A percentile compares a stretch with the other conserved stretches of the same genome.
phyloP scores from a whole-genome alignment of 805 yeast genomes.

The Zygoascus bituminiphila region DNA sequence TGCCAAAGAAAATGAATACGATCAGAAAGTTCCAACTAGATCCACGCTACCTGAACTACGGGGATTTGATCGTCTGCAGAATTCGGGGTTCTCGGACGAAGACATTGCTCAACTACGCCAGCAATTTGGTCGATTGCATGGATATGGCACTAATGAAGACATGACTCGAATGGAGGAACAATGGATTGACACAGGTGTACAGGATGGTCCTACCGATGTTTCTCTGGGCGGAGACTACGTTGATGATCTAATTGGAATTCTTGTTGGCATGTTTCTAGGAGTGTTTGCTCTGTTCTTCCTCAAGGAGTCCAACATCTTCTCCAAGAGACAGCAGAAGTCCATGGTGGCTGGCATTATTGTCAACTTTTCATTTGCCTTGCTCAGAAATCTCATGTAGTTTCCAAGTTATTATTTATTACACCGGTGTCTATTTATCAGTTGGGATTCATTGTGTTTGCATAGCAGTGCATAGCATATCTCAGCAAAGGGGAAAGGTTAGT shows the following conservation, averaged over 20 bases:
- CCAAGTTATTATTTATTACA: neutral
- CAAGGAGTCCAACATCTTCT: slow-evolving; percentile 49
- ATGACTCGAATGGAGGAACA: slow-evolving; percentile 66
- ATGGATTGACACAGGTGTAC: slow-evolving; percentile 77
- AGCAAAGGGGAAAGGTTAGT: no score
- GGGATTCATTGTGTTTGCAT: neutral
- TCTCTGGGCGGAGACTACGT: slow-evolving; percentile 43
- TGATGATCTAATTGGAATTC: slow-evolving; percentile 60
- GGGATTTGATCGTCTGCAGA: slow-evolving; percentile 77
- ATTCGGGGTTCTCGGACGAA: slow-evolving; percentile 74
- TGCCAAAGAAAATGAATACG: slow-evolving; percentile 50
- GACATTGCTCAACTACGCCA: slow-evolving; percentile 65
- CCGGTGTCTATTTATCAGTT: neutral
- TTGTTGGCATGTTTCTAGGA: slow-evolving; percentile 71
- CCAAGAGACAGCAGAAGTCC: slow-evolving; percentile 56
- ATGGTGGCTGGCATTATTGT: slow-evolving; percentile 61
- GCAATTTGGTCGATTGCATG: slow-evolving; percentile 68
- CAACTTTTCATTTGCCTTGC: slow-evolving; percentile 54
- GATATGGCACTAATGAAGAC: slow-evolving; percentile 26
- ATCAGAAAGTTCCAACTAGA: slow-evolving; percentile 40
- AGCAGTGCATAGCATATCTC: neutral
- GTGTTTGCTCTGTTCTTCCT: slow-evolving; percentile 57
- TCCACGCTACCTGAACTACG: slow-evolving; percentile 59
- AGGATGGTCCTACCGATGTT: slow-evolving; percentile 39
- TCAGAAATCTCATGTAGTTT: slow-evolving; percentile 9